Evolutionary conservation across 805 yeast species (phyloP), one percentile per base, ranked within the genome.

Genomic region (Hanseniaspora pseudoguilliermondii): DNA sequence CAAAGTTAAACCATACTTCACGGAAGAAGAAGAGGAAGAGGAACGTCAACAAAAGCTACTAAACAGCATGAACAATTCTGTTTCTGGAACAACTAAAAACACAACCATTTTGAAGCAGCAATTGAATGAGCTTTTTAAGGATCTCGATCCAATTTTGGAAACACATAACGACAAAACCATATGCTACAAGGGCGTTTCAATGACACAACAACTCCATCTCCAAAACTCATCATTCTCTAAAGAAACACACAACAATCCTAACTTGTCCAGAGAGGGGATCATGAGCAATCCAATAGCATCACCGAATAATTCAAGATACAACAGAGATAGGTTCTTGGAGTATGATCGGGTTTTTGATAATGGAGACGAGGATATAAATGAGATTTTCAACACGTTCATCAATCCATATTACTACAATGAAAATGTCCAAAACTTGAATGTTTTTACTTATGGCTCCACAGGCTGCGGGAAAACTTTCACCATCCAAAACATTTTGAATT

Each of bases 401-500:
- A 18, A 18, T 18, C 56, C 56, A 8, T 38, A 44, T n/a, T 29
- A 29, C 20, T 8, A 46, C n/a, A 46, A 46, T 25, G 29, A 20
- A 1, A 16, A 2, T 2, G 36, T 53, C 2, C 47, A 53, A 8
- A 89, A 91, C 66, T 83, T 95, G 6, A 88, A 96, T 0, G 87
- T 90, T 0, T 90, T 90, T 72, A 97, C 97, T 0, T 90, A 90
- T 66, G 97, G 97, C 1, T 95, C 97, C 32, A 90, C 97, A 0
- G 97, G 97, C 0, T 90, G 97, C 68, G 97, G 97, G n/a, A 90
- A 90, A 65, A 90, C 97, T 0, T 88, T 84, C 66, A 90, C 97
- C 0, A 85, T 90, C 35, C 78, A 84, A 65, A 96, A 96, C 0
- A 44, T 48, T 13, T 25, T 46, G 20, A 25, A 44, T 4, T 77